Percentiles rank a stretch among this genome's conserved stretches.
Conservation (phyloP, 2,329 filamentous ascomycete genomes). For the Myotisia sp. region DNA sequence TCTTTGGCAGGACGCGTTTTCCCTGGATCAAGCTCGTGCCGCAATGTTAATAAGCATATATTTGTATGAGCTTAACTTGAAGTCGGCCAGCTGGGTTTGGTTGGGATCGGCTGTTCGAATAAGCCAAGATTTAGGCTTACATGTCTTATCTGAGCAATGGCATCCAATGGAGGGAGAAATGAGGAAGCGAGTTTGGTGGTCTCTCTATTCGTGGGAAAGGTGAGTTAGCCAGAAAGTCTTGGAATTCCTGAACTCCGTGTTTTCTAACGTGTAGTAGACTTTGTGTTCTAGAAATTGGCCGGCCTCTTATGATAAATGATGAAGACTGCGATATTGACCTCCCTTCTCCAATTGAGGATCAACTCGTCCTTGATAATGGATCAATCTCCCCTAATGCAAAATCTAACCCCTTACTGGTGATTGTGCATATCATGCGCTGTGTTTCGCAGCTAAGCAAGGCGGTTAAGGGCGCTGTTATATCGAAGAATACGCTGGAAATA, state of each 20-base stretch:
- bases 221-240: slow-evolving; percentile 21
- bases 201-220: slow-evolving; percentile 80
- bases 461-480: slow-evolving; percentile 52
- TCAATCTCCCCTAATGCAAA: slow-evolving; percentile 33
- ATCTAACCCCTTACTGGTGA: slow-evolving; percentile 58
- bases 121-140: slow-evolving; percentile 70
- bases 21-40: slow-evolving; percentile 59
- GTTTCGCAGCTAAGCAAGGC: slow-evolving; percentile 60
- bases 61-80: slow-evolving; percentile 72
- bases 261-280: slow-evolving; percentile 37
- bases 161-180: slow-evolving; percentile 68
- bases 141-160: slow-evolving; percentile 60
- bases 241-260: too few relatives aligned
- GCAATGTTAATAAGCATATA: slow-evolving; percentile 63
- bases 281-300: slow-evolving; percentile 64
- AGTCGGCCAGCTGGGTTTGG: slow-evolving; percentile 75
- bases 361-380: slow-evolving; percentile 39
- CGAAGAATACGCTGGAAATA: slow-evolving; percentile 52
- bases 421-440: slow-evolving; percentile 68
- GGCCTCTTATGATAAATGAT: slow-evolving; percentile 71
- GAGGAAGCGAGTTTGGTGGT: slow-evolving; percentile 84
- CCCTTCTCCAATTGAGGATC: slow-evolving; percentile 68
- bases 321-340: slow-evolving; percentile 73
- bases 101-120: slow-evolving; percentile 64
- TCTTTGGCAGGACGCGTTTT: slow-evolving; percentile 66